phyloP scores from a whole-genome alignment of 2,329 filamentous ascomycete genomes.

The Macroventuria anomochaeta region DNA sequence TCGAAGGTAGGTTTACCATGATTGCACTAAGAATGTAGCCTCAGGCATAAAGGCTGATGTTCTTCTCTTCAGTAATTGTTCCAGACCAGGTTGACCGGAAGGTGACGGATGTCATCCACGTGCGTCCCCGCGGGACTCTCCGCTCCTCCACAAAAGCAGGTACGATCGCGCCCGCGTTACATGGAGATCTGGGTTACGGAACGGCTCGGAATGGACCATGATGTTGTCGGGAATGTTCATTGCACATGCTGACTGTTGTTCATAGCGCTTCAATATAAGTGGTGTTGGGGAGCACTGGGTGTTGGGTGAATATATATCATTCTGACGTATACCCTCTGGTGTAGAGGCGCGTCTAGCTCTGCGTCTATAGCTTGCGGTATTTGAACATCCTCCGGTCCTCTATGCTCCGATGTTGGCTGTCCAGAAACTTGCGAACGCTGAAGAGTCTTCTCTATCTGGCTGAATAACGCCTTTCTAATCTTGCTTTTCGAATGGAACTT shows the following conservation, averaged over 20 bases:
- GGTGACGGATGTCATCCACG: not conserved
- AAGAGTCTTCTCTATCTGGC: not conserved
- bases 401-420: too few species aligned
- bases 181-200: not conserved
- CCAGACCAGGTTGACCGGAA: not conserved
- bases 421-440: not conserved
- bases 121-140: not conserved
- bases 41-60: too few species aligned
- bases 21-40: too few species aligned
- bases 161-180: not conserved
- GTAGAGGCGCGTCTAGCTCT: not conserved
- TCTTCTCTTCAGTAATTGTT: too few species aligned
- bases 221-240: not conserved
- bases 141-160: not conserved
- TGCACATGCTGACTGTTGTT: too few species aligned
- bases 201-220: not conserved
- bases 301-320: too few species aligned
- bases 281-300: too few species aligned
- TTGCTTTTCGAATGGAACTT: not conserved
- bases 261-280: too few species aligned
- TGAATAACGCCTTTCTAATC: not conserved
- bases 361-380: slow-evolving; percentile 5
- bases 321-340: not conserved
- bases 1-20: too few species aligned
- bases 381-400: not conserved